Evolutionary conservation across 2,329 filamentous ascomycete genomes (phyloP), one percentile per base, ranked within the genome.

Genomic region (Aspergillus chevalieri): DNA sequence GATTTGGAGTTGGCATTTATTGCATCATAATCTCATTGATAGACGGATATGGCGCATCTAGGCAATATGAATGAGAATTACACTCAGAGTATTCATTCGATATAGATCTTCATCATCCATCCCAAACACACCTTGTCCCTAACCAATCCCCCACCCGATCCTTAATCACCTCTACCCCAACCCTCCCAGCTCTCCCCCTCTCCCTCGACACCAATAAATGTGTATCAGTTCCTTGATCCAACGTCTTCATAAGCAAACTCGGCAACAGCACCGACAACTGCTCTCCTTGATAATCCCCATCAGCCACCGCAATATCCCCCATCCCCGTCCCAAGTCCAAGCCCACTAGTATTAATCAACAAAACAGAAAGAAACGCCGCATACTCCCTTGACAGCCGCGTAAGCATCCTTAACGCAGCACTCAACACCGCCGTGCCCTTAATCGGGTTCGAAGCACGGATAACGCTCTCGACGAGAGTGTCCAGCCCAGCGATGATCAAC

Each of bases 211-310:
- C 45, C 14, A 73, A 52, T 1, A 73, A 47, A 59, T 73, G 70
- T 1, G 57, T 60, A 59, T 73, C 70, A 38, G 70, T 64, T 0
- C 68, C 68, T 47, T 70, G 66, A 47, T 72, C 69, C 14, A 73
- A 33, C 2, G 65, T 65, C 43, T 61, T 63, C 55, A 66, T 63
- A 17, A 71, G 52, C 6, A 69, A 52, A 33, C 58, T 69, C 6
- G 62, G 58, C 24, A 67, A 52, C 47, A 65, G 28, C 6, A 54
- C 28, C 15, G 47, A 42, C 21, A 41, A 41, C 38, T 19, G 38
- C 9, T 41, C 38, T 10, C 17, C 17, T 15, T 19, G 38, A 19
- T 41, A 30, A 30, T 41, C 38, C 7, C 38, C 38, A 41, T 36
- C 15, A 41, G 10, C 38, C 4, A 41, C n/a, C n/a, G 3, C 15